phyloP scores from a whole-genome alignment of 192 early-diverging fungal genomes.

The Pecoramyces ruminantium region DNA sequence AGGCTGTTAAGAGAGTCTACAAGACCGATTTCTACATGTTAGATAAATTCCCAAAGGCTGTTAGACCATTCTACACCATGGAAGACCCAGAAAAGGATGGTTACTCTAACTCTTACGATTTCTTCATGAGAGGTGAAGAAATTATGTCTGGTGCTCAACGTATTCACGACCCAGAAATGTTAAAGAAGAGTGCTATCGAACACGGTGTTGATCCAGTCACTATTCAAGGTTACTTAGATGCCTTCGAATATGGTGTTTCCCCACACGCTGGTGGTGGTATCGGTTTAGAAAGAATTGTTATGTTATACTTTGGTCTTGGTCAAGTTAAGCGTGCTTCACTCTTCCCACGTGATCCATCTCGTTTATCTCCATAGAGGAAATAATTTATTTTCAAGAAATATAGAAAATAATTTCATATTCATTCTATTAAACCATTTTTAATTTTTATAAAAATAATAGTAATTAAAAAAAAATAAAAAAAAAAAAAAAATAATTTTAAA shows the following conservation, averaged over 20 bases:
- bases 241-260: conserved; percentile 89
- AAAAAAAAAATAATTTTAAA: no score
- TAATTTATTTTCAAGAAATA: neutral
- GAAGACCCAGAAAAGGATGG: conserved; percentile 68
- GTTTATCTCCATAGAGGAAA: neutral
- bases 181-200: conserved; percentile 54
- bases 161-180: conserved; percentile 74
- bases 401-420: no score
- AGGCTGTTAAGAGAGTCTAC: conserved; percentile 83
- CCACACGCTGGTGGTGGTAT: conserved; percentile 97
- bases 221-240: conserved; percentile 84
- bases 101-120: conserved; percentile 99
- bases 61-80: conserved; percentile 99
- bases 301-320: conserved; percentile 85
- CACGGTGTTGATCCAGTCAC: conserved; percentile 59
- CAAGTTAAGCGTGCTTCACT: conserved; percentile 83
- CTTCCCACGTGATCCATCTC: conserved; percentile 87
- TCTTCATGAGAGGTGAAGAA: conserved; percentile 98
- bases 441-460: no score
- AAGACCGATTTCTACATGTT: conserved; percentile 96
- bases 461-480: no score
- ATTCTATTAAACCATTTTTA: no score
- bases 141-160: conserved; percentile 98
- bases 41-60: conserved; percentile 94
- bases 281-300: conserved; percentile 87